Evolutionary conservation across 1,284 basidiomycete genomes (phyloP).

Genomic region (Cryptococcus depauperatus): DNA sequence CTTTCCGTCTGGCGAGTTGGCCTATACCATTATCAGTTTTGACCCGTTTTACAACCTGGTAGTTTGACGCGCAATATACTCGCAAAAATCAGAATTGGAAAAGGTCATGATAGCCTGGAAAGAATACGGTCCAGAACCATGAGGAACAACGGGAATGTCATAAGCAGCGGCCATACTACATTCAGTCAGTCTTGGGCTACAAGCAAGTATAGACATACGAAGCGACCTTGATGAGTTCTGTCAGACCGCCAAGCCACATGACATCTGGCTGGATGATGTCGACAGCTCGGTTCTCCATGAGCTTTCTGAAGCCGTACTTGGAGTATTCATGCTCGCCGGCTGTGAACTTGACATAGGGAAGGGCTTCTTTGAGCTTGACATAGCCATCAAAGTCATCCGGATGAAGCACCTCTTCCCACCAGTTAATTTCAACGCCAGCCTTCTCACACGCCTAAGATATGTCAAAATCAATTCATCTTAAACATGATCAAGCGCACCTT

Average conservation of each 20-base stretch:
- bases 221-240: constrained; percentile 52
- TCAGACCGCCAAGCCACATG: constrained; percentile 50
- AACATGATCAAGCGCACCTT: constrained; percentile 16
- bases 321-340: constrained; percentile 54
- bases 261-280: constrained; percentile 53
- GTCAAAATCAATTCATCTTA: constrained; percentile 11
- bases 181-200: constrained; percentile 15
- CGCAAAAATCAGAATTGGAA: constrained; percentile 41
- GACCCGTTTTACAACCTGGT: no score
- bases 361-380: constrained; percentile 45
- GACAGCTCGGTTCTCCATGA: constrained; percentile 49
- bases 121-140: constrained; percentile 47
- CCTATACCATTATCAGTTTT: no score
- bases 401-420: constrained; percentile 53
- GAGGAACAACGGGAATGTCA: constrained; percentile 52
- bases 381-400: constrained; percentile 51
- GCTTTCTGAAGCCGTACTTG: constrained; percentile 51
- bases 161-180: constrained; percentile 38
- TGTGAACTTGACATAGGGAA: constrained; percentile 51
- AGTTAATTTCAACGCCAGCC: constrained; percentile 48
- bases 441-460: constrained; percentile 39
- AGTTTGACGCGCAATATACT: constrained; percentile 46
- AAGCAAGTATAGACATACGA: constrained; percentile 28
- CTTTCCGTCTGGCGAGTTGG: constrained; percentile 51
- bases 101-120: constrained; percentile 44